Conservation (phyloP, 2,329 filamentous ascomycete species). For the Cryphonectria naterciae region DNA sequence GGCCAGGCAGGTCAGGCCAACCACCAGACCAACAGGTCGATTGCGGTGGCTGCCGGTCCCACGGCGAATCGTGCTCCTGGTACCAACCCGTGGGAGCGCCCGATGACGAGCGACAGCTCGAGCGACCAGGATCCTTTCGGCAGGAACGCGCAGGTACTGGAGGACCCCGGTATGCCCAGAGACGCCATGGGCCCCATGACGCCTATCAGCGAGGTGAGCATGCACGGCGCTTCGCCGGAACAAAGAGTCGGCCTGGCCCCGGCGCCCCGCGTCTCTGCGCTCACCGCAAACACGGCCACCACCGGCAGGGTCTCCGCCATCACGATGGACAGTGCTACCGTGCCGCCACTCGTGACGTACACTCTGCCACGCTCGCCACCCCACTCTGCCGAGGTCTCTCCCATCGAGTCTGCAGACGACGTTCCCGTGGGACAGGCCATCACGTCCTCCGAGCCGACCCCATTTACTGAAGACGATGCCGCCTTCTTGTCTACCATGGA, state of each 20-base stretch:
- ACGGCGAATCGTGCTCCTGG: slow-evolving; percentile 38
- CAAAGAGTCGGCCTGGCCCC: slow-evolving; percentile 19
- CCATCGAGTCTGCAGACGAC: slow-evolving; percentile 20
- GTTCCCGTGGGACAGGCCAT: slow-evolving; percentile 12
- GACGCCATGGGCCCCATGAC: slow-evolving; percentile 21
- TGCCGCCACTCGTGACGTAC: slow-evolving; percentile 6
- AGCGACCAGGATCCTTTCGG: slow-evolving; percentile 74
- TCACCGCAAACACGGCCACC: slow-evolving; percentile 19
- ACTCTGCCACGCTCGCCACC: slow-evolving; percentile 9
- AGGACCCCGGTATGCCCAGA: slow-evolving; percentile 23
- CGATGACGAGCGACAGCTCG: slow-evolving; percentile 46
- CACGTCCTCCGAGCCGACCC: background rate
- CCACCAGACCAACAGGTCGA: slow-evolving; percentile 54
- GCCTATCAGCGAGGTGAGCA: slow-evolving; percentile 27
- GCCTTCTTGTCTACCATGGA: slow-evolving; percentile 17
- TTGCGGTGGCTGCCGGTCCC: slow-evolving; percentile 44
- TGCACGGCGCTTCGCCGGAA: slow-evolving; percentile 19
- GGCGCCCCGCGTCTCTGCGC: slow-evolving; percentile 23
- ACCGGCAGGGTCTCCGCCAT: slow-evolving; percentile 18
- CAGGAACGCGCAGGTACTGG: slow-evolving; percentile 55
- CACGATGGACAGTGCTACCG: slow-evolving; percentile 17
- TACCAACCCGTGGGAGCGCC: slow-evolving; percentile 53
- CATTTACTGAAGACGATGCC: slow-evolving; percentile 1
- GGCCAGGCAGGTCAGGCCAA: slow-evolving; percentile 42
- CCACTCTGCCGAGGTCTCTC: slow-evolving; percentile 9